phyloP scores from a whole-genome alignment of 1,284 basidiomycete species.

The Peniophora sp. region DNA sequence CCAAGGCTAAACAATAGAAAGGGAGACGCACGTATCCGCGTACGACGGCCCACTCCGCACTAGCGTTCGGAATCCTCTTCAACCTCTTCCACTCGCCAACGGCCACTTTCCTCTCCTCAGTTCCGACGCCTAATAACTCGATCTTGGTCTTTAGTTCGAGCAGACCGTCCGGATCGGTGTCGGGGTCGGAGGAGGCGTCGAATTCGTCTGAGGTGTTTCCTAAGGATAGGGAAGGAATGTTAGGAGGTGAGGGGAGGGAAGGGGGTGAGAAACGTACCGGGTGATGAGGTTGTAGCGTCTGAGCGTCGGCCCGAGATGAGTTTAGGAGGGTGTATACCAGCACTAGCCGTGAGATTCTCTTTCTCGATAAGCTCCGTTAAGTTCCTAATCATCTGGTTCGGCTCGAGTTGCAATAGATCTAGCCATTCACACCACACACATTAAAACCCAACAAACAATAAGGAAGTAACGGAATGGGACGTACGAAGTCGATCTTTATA shows the following conservation, averaged over 20 bases:
- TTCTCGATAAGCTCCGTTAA: slow-evolving; percentile 66
- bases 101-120: slow-evolving; percentile 75
- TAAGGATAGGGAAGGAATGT: too few species aligned
- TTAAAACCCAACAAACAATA: not conserved
- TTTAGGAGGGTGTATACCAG: too few species aligned
- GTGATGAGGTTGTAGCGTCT: too few species aligned
- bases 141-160: slow-evolving; percentile 74
- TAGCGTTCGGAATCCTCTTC: slow-evolving; percentile 67
- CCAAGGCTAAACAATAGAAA: not conserved
- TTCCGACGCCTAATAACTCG: slow-evolving; percentile 69
- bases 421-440: not conserved
- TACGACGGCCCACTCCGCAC: slow-evolving; percentile 74
- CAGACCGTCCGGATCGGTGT: slow-evolving; percentile 72
- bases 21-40: slow-evolving; percentile 56
- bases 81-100: slow-evolving; percentile 75
- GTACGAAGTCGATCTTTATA: slow-evolving; percentile 65
- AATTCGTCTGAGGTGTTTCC: too few species aligned
- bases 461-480: slow-evolving; percentile 15
- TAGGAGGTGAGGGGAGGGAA: too few species aligned
- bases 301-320: too few species aligned
- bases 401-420: slow-evolving; percentile 54
- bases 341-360: slow-evolving; percentile 47
- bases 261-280: too few species aligned
- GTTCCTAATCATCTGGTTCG: slow-evolving; percentile 51
- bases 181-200: slow-evolving; percentile 33